A percentile compares a stretch with the other conserved stretches of the same genome.
These are phyloP conservation scores for Melaleuca alternifolia DNA, from an alignment of 345 rosid genomes.

Conservation along the genomic window DNA sequence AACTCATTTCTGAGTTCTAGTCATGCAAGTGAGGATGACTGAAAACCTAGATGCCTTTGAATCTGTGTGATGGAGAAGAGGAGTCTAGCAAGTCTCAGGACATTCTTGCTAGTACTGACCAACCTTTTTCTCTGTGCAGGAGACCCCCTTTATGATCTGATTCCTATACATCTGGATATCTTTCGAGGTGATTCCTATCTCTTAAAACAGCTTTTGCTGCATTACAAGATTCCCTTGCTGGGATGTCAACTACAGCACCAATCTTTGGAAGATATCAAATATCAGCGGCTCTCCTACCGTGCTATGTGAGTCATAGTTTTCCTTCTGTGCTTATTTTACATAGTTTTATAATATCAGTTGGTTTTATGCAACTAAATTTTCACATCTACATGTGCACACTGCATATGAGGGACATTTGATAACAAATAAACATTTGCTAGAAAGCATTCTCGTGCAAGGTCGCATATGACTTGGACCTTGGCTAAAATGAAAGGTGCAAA, in stretches of 20 bases:
- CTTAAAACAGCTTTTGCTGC: slow-evolving; percentile 51
- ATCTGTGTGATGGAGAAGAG: background rate
- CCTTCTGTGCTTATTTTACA: background rate
- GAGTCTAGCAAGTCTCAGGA: background rate
- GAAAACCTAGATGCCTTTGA: background rate
- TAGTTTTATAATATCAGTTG: background rate
- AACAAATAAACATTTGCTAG: background rate
- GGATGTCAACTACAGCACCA: slow-evolving; percentile 16
- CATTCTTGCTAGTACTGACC: background rate
- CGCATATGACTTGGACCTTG: background rate
- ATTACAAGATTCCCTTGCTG: slow-evolving; percentile 63
- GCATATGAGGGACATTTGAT: background rate
- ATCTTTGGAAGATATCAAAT: slow-evolving; percentile 19
- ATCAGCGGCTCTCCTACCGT: slow-evolving; percentile 58
- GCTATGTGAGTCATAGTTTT: slow-evolving; percentile 52
- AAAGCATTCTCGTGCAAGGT: background rate
- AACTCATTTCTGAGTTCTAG: background rate
- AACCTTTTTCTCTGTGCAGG: slow-evolving; percentile 34
- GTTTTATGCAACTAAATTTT: background rate
- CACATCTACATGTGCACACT: background rate
- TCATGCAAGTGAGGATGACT: background rate
- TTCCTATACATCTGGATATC: slow-evolving; percentile 73
- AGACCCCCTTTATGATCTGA: slow-evolving; percentile 67
- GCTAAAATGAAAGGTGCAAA: background rate
- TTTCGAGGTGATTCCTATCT: slow-evolving; percentile 67